A percentile compares a stretch with the other conserved stretches of the same genome.
Conservation (phyloP, 1,284 basidiomycete genomes). For the Pseudozyma thailandica region DNA sequence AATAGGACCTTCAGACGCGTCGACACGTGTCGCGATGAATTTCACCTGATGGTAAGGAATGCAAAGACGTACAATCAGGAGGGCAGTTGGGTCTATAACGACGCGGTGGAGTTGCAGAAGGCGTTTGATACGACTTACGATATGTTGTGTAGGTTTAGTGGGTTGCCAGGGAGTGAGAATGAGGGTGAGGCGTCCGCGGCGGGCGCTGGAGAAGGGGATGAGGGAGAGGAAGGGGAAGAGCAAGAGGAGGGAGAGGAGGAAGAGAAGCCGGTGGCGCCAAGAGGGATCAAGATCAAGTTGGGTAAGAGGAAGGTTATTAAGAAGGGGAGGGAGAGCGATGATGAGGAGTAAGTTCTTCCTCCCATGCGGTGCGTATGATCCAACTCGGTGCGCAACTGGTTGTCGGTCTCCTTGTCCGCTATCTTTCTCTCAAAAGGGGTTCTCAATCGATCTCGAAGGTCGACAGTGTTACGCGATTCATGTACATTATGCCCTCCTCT, state of each 20-base stretch:
- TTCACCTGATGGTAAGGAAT: conserved; percentile 89
- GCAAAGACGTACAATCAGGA: conserved; percentile 73
- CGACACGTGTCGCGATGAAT: conserved; percentile 80
- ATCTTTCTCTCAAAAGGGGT: no score
- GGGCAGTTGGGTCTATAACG: conserved; percentile 91
- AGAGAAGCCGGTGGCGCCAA: conserved; percentile 27
- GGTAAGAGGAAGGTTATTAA: conserved; percentile 31
- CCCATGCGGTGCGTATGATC: no score
- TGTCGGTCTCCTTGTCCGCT: no score
- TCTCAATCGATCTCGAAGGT: no score
- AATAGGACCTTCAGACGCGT: conserved; percentile 81
- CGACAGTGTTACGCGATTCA: no score
- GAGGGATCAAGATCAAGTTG: conserved; percentile 50
- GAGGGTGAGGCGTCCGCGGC: conserved; percentile 30
- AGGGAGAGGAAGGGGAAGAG: conserved; percentile 12
- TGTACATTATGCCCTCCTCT: no score
- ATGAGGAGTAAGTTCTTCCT: conserved; percentile 19
- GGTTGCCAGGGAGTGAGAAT: conserved; percentile 52
- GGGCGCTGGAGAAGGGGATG: conserved; percentile 19
- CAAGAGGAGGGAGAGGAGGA: conserved; percentile 37
- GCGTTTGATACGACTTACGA: conserved; percentile 63
- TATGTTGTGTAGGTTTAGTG: conserved; percentile 47
- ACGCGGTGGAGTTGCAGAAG: conserved; percentile 73
- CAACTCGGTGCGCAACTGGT: no score
- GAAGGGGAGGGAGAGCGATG: conserved; percentile 30